Base-by-base conservation (phyloP, 2,329 filamentous ascomycete genomes). In the Gremmenia infestans region DNA sequence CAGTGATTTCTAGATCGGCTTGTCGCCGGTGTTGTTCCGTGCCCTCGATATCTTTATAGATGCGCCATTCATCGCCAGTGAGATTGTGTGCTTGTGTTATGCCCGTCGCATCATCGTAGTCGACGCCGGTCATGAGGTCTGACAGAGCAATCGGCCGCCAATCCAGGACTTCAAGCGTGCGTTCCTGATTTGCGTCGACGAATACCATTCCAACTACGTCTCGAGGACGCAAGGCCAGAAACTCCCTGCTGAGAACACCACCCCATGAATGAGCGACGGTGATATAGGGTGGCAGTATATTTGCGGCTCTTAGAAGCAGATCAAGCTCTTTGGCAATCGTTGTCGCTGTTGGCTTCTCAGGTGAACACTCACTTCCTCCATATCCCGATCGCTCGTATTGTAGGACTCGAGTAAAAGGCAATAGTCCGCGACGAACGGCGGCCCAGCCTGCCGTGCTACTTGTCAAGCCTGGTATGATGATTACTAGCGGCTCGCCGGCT, bases 331-430 rank as follows among this genome's bases (percentile, higher is more conserved):
- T 19, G 14, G 51, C 53, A 23, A 53, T 53, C 8, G 47, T 58
- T 14, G 56, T 35, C 9, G 54, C 39, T 9, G 53, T 54, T 11
- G 48, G 37, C 3, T 22, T n/a, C 4, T 8, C 8, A 42, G 48
- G 36, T 1, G 42, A 50, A 15, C 22, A 19, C 2, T 51, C 22
- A 46, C 61, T 64, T 15, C 46, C 54, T 2, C 62, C 64, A 36
- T 62, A 58, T 6, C 64, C 63, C 22, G 60, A 55, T 17, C 64
- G 59, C 50, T 64, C 63, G 36, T 67, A 67, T 37, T 58, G 58
- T 19, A 65, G 51, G 35, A 59, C 54, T 9, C 64, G 62, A 46
- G 54, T 53, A 54, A 59, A 58, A 19, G 54, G 55, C 35, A 55
- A 32, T 15, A 61, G 23, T 22, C 60, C 48, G 17, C 60, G 62